Base-by-base conservation (phyloP, 129 eudicot species). In the Ambrosia artemisiifolia region DNA sequence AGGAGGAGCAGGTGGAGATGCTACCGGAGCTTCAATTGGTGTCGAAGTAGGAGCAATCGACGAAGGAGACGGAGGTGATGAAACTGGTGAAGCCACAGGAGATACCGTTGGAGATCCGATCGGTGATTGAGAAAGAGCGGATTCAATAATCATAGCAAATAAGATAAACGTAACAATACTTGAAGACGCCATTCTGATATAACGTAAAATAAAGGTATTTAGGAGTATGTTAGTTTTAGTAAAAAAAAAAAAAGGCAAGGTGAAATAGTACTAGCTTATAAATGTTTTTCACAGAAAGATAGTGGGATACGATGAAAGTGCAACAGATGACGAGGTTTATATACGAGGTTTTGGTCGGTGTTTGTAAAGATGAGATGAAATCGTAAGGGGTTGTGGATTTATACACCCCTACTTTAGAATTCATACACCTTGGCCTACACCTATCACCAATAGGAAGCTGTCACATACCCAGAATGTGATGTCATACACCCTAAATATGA, bases 1-100 rank as follows among this genome's bases (percentile, higher is more conserved):
- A 0, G 86, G 68, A 0, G 93, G 79, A 57, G 75, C 75, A 33
- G 75, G 80, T 13, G 75, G 80, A 56, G 80, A 76, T 1, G 85
- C 62, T 1, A 66, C 13, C 2, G 88, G 83, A 16, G 95, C 30
- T 17, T 78, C 64, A 0, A 76, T 50, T 2, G 90, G 87, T 10
- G 84, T 17, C 0, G 32, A 60, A 5, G 71, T 59, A 11, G 89
- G 78, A 9, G 83, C 40, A 5, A 75, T 32, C 36, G 70, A 44
- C 14, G 89, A 43, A 2, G 89, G 48, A 2, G 84, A 0, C 59
- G 70, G 9, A 70, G 43, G 43, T 36, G 43, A 36, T 36, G 43
- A 36, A 36, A 36, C 43, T 8, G 43, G 43, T 5, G 43, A 36
- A 35, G 40, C 40, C 5, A 35, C 40, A 5, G 93, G 84, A 2